phyloP scores from a whole-genome alignment of 2,329 filamentous ascomycete species.

The Colletotrichum lini region DNA sequence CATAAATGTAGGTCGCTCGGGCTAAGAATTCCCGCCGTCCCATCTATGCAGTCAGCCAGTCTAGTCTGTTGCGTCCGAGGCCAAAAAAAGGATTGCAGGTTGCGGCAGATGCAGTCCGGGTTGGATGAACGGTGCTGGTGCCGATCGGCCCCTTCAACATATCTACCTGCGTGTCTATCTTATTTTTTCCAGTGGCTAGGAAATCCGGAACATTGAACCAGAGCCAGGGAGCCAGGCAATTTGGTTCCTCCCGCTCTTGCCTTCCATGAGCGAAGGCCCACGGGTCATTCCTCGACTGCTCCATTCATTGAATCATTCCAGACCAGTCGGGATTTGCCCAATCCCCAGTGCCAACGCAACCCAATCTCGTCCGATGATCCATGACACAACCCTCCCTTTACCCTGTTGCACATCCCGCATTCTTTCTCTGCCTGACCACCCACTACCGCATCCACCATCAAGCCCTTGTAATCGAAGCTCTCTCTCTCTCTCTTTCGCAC shows the following conservation, averaged over 20 bases:
- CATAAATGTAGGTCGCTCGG: background rate
- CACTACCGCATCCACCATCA: background rate
- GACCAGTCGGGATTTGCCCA: slow-evolving; percentile 30
- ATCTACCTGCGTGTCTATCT: background rate
- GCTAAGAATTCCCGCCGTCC: background rate
- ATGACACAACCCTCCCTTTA: slow-evolving; percentile 26
- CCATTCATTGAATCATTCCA: slow-evolving; percentile 35
- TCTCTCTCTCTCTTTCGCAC: background rate
- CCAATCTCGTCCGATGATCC: slow-evolving; percentile 38
- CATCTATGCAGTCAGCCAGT: background rate
- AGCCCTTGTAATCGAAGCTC: slow-evolving; percentile 12
- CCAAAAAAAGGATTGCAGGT: background rate
- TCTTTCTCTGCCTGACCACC: slow-evolving; percentile 7
- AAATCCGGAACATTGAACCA: no score
- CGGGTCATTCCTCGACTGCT: background rate
- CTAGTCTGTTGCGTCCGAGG: background rate
- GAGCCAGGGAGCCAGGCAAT: background rate
- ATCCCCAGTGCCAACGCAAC: slow-evolving; percentile 32
- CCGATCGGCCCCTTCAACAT: background rate
- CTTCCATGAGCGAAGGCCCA: background rate
- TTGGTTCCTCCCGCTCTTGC: background rate
- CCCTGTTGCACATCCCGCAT: slow-evolving; percentile 41
- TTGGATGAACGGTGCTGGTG: slow-evolving; percentile 1
- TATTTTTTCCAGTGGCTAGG: no score
- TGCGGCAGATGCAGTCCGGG: background rate